These are phyloP conservation scores for Climacium dendroides DNA, from an alignment of 225 moss, liverwort and hornwort species.

Conservation along the genomic window DNA sequence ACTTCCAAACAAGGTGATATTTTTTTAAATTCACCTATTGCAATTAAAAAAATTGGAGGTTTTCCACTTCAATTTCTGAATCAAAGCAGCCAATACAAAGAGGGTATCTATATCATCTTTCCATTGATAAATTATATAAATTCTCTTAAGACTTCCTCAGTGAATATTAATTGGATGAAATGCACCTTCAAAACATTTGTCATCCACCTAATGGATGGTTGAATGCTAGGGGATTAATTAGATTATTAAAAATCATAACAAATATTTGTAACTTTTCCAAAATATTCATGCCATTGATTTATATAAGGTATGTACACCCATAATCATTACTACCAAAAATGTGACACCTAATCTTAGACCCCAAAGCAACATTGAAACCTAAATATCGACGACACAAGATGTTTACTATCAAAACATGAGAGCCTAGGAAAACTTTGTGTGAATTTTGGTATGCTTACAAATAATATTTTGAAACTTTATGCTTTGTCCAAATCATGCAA, in stretches of 20 bases:
- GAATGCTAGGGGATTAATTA: background rate
- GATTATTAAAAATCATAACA: background rate
- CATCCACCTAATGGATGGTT: background rate
- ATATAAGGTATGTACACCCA: rapidly evolving
- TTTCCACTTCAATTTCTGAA: background rate
- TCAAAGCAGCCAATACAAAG: rapidly evolving
- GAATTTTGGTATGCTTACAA: background rate
- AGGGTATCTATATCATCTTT: background rate
- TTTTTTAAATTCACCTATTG: background rate
- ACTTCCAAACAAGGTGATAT: background rate
- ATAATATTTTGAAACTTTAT: background rate
- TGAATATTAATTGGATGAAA: background rate
- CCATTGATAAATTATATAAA: too few species aligned
- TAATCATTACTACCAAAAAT: rapidly evolving
- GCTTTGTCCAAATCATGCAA: background rate
- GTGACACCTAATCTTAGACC: background rate
- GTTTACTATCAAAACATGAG: rapidly evolving
- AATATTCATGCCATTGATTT: background rate
- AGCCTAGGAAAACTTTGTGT: background rate
- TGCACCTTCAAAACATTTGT: background rate
- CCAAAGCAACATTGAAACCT: rapidly evolving
- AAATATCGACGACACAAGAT: background rate
- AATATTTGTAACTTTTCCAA: background rate
- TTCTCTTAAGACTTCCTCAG: background rate
- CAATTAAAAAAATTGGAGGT: background rate